Percentiles rank a stretch among this genome's conserved stretches.
Conservation (phyloP, 176 grass and related monocot genomes). For the Canna indica region DNA sequence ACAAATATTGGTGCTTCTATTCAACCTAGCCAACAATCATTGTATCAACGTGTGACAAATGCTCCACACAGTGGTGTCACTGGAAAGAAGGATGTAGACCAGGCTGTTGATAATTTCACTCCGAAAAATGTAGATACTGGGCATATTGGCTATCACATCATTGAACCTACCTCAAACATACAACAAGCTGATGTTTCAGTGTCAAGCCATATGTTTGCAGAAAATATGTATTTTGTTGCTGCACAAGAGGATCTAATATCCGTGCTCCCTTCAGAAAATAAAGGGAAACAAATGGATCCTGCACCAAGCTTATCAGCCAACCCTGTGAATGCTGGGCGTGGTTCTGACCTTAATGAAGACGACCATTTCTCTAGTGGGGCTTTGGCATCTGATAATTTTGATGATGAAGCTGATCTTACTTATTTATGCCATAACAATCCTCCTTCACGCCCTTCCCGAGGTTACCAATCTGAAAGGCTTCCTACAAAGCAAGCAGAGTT, state of each 20-base stretch:
- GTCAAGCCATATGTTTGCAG: conserved; percentile 34
- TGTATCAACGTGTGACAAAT: conserved; percentile 31
- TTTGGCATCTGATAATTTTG: conserved; percentile 65
- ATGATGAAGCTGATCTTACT: conserved; percentile 50
- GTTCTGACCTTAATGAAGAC: conserved; percentile 66
- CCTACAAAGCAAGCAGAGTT: conserved; percentile 58
- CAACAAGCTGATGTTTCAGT: conserved; percentile 28
- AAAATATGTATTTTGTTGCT: conserved; percentile 15
- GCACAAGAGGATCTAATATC: too few relatives aligned
- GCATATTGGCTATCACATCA: conserved; percentile 38
- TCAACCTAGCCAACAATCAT: conserved; percentile 28
- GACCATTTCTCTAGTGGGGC: conserved; percentile 36
- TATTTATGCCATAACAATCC: conserved; percentile 40
- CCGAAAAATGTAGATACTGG: conserved; percentile 34
- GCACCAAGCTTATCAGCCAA: conserved; percentile 16
- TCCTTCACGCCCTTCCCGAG: conserved; percentile 35
- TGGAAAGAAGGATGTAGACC: conserved; percentile 16
- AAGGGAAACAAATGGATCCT: conserved; percentile 41
- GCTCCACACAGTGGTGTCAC: background rate
- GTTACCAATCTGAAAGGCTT: conserved; percentile 77
- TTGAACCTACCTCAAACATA: conserved; percentile 8
- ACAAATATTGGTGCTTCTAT: conserved; percentile 31
- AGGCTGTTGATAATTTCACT: conserved; percentile 2
- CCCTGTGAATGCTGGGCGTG: conserved; percentile 30
- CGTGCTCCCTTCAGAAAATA: conserved; percentile 47